Percentiles rank a stretch among this genome's conserved stretches.
Evolutionary conservation across 257 asterid species (phyloP).

Genomic region (Salvia rosmarinus): DNA sequence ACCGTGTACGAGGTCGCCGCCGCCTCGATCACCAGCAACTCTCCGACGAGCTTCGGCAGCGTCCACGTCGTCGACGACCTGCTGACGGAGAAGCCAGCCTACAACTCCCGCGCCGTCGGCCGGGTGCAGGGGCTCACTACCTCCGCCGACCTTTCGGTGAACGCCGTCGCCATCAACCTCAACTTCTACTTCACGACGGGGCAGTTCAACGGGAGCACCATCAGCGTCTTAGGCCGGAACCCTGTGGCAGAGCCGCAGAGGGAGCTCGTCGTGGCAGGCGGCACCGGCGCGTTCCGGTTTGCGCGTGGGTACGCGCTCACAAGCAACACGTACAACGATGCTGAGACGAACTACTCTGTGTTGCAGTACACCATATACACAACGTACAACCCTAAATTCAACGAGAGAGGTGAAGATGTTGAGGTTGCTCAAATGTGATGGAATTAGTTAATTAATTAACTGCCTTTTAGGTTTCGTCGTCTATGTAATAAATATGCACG

Average conservation of each 20-base stretch:
- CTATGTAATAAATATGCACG: too few relatives aligned
- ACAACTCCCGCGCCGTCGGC: slow-evolving; percentile 43
- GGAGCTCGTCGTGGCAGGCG: background rate
- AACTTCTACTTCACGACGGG: slow-evolving; percentile 22
- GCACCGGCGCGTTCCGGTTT: slow-evolving; percentile 4
- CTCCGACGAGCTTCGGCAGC: background rate
- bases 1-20: background rate
- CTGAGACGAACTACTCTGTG: background rate
- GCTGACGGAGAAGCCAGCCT: slow-evolving; percentile 36
- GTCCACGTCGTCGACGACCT: slow-evolving; percentile 38
- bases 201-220: slow-evolving; percentile 10
- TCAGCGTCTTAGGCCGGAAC: slow-evolving; percentile 15
- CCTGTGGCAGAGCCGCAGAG: background rate
- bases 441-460: too few relatives aligned
- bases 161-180: slow-evolving; percentile 4
- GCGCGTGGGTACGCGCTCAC: background rate
- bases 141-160: background rate
- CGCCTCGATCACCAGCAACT: background rate
- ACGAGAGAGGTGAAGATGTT: background rate
- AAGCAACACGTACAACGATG: background rate
- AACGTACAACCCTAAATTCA: background rate
- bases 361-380: slow-evolving; percentile 18
- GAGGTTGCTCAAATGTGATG: background rate
- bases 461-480: too few relatives aligned
- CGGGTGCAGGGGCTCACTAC: slow-evolving; percentile 49